Base-by-base conservation (phyloP, 306 rosid species). In the Fagus sylvatica region DNA sequence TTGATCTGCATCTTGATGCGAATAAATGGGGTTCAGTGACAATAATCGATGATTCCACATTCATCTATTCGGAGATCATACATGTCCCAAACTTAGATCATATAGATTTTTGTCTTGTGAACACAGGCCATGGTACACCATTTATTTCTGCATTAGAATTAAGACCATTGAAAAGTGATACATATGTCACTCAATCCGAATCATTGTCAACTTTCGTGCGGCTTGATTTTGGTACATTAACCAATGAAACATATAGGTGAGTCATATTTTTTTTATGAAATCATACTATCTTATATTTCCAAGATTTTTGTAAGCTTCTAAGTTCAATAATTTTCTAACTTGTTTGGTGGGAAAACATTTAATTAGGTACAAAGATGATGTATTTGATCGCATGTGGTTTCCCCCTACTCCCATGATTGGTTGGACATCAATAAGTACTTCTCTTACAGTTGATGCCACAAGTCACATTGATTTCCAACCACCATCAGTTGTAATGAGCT, bases 111-210 rank as follows among this genome's bases (percentile, higher is more conserved):
- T 89, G 93, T 76, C 74, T 89, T 2, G 89, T 82, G 43, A 84
- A 86, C 74, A 80, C 73, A 1, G 89, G 87, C 2, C 61, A 33
- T 16, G 90, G 89, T 8, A 78, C 74, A 46, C 90, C 89, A 1
- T 84, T 89, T 71, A 60, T 89, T 42, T 86, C 93, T 19, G 77
- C 84, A 22, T 54, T 89, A 69, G 88, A 86, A 74, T 75, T 86
- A 9, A 82, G 90, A 71, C 73, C 71, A 69, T 74, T 89, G 84
- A 37, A 49, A 3, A 75, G 80, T 46, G 3, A 3, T 33, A n/a
- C 71, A 8, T 87, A 87, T 70, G 15, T 10, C 17, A 86, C 84
- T 3, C 0, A 49, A 2, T 73, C 72, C 30, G 78, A 17, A 15
- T 75, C 79, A 40, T 66, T 87, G 39, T 69, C 78, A 3, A 42